Evolutionary conservation across 192 early-diverging fungal species (phyloP).

Genomic region (Linnemannia hyalina): DNA sequence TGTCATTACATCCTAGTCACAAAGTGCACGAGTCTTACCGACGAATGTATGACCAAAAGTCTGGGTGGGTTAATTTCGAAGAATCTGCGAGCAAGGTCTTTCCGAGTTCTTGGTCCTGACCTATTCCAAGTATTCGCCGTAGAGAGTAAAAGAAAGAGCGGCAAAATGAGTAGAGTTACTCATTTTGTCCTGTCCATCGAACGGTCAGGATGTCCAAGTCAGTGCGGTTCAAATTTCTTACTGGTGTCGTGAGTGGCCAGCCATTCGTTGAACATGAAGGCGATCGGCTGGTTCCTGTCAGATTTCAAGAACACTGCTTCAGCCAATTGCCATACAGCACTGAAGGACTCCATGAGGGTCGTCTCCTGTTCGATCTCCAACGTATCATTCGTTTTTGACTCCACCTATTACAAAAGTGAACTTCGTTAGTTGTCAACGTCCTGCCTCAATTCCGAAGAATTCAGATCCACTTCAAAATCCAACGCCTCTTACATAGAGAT

Average conservation of each 20-base stretch:
- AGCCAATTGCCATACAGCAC: conserved; percentile 39
- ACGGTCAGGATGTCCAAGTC: too few species aligned
- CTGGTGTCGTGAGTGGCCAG: conserved; percentile 24
- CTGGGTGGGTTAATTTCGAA: conserved; percentile 22
- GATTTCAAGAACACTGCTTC: conserved; percentile 40
- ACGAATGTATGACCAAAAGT: conserved; percentile 48
- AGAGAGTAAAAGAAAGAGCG: neutral
- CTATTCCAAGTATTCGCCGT: neutral
- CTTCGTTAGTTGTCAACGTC: too few species aligned
- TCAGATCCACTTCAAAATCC: neutral
- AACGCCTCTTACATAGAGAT: conserved; percentile 27
- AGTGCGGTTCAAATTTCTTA: neutral
- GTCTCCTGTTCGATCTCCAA: conserved; percentile 16
- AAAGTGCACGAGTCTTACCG: conserved; percentile 8
- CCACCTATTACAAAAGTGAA: neutral
- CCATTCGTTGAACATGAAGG: conserved; percentile 42
- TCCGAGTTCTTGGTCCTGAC: conserved; percentile 22
- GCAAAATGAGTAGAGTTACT: neutral
- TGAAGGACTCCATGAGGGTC: conserved; percentile 25
- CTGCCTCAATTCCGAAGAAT: too few species aligned
- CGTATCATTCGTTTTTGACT: conserved; percentile 10
- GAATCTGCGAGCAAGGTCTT: conserved; percentile 8
- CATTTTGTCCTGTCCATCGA: neutral
- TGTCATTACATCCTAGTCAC: neutral
- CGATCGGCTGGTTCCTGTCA: conserved; percentile 36